A percentile compares a stretch with the other conserved stretches of the same genome.
phyloP scores from a whole-genome alignment of 306 rosid species.

The Acacia confusa region DNA sequence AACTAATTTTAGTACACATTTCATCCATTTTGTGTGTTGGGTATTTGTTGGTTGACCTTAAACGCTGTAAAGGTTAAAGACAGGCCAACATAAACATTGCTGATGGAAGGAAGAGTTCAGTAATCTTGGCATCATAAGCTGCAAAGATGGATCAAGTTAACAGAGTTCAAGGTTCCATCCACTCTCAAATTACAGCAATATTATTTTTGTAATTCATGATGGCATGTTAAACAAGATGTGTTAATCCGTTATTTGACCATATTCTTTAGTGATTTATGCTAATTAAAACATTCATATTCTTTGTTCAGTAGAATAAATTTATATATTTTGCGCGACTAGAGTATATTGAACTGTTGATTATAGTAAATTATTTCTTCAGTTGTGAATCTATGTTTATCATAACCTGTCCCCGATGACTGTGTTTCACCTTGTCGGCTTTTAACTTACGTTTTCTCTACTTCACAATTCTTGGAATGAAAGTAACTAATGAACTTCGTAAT shows the following conservation, averaged over 20 bases:
- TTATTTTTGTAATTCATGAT: background rate
- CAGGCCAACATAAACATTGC: conserved; percentile 88
- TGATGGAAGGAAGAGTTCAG: conserved; percentile 86
- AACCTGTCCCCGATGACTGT: background rate
- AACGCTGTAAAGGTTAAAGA: conserved; percentile 77
- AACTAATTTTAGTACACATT: conserved; percentile 19
- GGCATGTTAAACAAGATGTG: conserved; percentile 15
- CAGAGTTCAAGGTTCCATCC: conserved; percentile 60
- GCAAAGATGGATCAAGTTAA: conserved; percentile 81
- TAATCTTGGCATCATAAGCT: conserved; percentile 91
- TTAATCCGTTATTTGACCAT: conserved; percentile 7
- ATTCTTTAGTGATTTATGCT: conserved; percentile 8
- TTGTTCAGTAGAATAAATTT: background rate
- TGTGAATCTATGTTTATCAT: conserved; percentile 17
- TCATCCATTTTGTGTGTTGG: conserved; percentile 19
- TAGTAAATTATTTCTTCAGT: background rate
- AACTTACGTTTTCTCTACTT: conserved; percentile 23
- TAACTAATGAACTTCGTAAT: conserved; percentile 10
- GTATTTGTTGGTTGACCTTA: conserved; percentile 26
- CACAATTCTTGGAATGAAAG: conserved; percentile 8
- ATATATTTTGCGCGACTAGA: conserved; percentile 16
- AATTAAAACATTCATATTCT: background rate
- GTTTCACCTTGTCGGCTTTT: conserved; percentile 18
- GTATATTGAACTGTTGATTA: conserved; percentile 19
- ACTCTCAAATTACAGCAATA: background rate